A percentile compares a stretch with the other conserved stretches of the same genome.
These are phyloP conservation scores for Backusella parvicylindrica DNA, from an alignment of 192 early-diverging fungal genomes.

Conservation along the genomic window DNA sequence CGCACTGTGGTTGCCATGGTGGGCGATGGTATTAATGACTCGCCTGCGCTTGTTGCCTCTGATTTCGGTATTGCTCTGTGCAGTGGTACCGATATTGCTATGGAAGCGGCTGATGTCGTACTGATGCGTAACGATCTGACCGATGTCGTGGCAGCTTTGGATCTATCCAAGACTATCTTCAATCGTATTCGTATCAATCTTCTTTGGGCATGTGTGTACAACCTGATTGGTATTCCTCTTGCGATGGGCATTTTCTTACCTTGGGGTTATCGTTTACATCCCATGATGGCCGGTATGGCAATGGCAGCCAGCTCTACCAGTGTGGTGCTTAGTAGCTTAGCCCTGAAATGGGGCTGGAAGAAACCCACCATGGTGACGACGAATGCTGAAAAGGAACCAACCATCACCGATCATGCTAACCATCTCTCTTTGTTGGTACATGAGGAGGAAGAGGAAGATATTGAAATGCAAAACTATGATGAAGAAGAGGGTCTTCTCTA, in stretches of 20 bases:
- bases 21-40: slow-evolving; percentile 97
- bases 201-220: slow-evolving; percentile 88
- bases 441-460: background rate
- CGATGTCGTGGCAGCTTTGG: slow-evolving; percentile 83
- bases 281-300: slow-evolving; percentile 90
- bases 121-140: slow-evolving; percentile 86
- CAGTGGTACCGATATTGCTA: slow-evolving; percentile 92
- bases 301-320: slow-evolving; percentile 92
- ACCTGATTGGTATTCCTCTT: slow-evolving; percentile 84
- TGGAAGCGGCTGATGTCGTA: slow-evolving; percentile 91
- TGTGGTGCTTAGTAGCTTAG: slow-evolving; percentile 86
- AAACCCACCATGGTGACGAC: slow-evolving; percentile 28
- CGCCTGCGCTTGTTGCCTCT: slow-evolving; percentile 80
- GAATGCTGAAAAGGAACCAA: background rate
- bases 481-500: slow-evolving; percentile 1
- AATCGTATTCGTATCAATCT: slow-evolving; percentile 83
- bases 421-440: slow-evolving; percentile 1
- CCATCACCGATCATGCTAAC: background rate
- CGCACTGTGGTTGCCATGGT: slow-evolving; percentile 77
- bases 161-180: slow-evolving; percentile 84
- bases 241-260: slow-evolving; percentile 93
- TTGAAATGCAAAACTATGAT: slow-evolving; percentile 5
- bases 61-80: slow-evolving; percentile 88
- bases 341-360: slow-evolving; percentile 66
- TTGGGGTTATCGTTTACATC: slow-evolving; percentile 78